phyloP scores from a whole-genome alignment of 345 rosid species.

The Boechera stricta region DNA sequence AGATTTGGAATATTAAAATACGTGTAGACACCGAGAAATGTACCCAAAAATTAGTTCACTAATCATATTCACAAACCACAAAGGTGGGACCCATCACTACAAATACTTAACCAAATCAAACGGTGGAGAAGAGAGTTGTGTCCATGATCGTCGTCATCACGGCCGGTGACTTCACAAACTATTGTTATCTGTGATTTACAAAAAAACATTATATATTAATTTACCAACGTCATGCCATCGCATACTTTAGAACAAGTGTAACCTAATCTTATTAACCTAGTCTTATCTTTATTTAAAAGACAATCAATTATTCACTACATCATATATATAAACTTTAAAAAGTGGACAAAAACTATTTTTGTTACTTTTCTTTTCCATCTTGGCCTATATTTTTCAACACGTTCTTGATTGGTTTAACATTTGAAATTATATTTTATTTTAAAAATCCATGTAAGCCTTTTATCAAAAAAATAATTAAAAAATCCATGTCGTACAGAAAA shows the following conservation, averaged over 20 bases:
- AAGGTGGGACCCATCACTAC: slow-evolving; percentile 46
- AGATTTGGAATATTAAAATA: slow-evolving; percentile 25
- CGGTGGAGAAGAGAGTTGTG: slow-evolving; percentile 46
- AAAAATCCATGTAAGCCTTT: too few relatives aligned
- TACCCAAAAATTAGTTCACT: slow-evolving; percentile 43
- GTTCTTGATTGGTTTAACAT: slow-evolving; percentile 16
- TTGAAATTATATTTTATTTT: background rate
- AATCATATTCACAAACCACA: slow-evolving; percentile 43
- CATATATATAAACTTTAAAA: background rate
- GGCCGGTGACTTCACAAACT: slow-evolving; percentile 43
- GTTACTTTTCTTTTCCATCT: too few relatives aligned
- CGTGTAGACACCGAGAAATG: slow-evolving; percentile 39
- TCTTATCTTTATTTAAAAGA: slow-evolving; percentile 26
- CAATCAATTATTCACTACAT: slow-evolving; percentile 1
- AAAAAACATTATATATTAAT: background rate
- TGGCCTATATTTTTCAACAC: background rate
- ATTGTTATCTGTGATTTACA: background rate
- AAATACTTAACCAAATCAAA: slow-evolving; percentile 44
- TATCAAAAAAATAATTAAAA: background rate
- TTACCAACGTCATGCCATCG: slow-evolving; percentile 38
- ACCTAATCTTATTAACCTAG: slow-evolving; percentile 39
- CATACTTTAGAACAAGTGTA: slow-evolving; percentile 21
- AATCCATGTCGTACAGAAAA: background rate
- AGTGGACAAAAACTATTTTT: background rate
- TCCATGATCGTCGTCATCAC: slow-evolving; percentile 49